Conservation (phyloP, 768 basidiomycete genomes). For the Udeniomyces megalosporus region DNA sequence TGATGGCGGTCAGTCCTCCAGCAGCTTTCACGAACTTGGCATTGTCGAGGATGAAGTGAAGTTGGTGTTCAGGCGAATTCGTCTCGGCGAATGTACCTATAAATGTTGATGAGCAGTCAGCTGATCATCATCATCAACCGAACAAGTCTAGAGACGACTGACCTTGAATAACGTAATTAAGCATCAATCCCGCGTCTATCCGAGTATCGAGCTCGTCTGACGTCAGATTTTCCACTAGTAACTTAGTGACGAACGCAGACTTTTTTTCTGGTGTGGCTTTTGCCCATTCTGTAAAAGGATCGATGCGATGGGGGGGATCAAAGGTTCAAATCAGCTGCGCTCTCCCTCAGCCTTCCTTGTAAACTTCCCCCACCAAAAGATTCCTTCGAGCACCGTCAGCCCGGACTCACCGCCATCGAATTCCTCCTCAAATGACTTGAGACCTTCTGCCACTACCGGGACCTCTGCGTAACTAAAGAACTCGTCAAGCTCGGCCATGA, state of each 20-base stretch:
- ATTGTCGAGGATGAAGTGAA: conserved; percentile 92
- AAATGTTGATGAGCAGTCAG: not conserved
- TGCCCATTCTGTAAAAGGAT: not conserved
- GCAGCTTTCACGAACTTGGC: conserved; percentile 66
- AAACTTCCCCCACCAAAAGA: not conserved
- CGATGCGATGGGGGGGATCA: not conserved
- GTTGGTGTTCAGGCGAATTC: conserved; percentile 77
- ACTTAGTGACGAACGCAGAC: not conserved
- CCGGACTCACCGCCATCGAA: conserved; percentile 31
- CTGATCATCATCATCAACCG: not conserved
- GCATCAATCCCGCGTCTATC: conserved; percentile 63
- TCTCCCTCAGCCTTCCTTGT: too few species aligned
- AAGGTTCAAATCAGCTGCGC: too few species aligned
- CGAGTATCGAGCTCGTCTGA: not conserved
- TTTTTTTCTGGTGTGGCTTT: not conserved
- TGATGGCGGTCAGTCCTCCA: conserved; percentile 65
- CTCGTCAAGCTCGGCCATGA: conserved; percentile 91
- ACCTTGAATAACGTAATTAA: conserved; percentile 92
- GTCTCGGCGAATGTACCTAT: conserved; percentile 82
- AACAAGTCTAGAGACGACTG: conserved; percentile 13
- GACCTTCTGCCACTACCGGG: conserved; percentile 23
- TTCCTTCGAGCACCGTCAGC: too few species aligned
- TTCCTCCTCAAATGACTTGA: conserved; percentile 55
- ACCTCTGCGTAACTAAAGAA: conserved; percentile 96
- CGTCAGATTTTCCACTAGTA: not conserved